Percentiles rank a stretch among this genome's conserved stretches.
phyloP scores from a whole-genome alignment of 805 yeast species.

The Metschnikowia noctiluminum region DNA sequence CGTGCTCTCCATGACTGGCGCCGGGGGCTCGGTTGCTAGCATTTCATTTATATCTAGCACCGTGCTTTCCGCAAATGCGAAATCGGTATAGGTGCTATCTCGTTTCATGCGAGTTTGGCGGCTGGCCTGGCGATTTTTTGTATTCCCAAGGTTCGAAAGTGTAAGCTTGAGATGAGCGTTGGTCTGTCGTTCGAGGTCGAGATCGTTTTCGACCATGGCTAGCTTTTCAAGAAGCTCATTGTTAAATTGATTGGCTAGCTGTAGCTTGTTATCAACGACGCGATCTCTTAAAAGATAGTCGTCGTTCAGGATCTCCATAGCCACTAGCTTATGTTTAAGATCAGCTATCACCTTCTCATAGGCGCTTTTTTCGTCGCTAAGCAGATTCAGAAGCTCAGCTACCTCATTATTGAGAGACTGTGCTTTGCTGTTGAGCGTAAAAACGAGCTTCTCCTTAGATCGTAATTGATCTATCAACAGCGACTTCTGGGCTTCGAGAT shows the following conservation, averaged over 20 bases:
- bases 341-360: constrained; percentile 20
- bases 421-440: constrained; percentile 16
- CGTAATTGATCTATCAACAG: constrained; percentile 17
- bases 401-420: constrained; percentile 21
- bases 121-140: not conserved
- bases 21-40: constrained; percentile 18
- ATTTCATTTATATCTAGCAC: constrained; percentile 18
- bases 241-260: constrained; percentile 34
- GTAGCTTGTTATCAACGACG: constrained; percentile 30
- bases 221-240: constrained; percentile 41
- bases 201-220: constrained; percentile 42
- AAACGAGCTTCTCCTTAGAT: constrained; percentile 19
- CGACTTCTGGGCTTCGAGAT: constrained; percentile 26
- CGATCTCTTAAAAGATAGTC: constrained; percentile 39
- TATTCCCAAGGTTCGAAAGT: constrained; percentile 14
- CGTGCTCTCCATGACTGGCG: not conserved
- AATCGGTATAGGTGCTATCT: constrained; percentile 12
- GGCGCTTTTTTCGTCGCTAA: constrained; percentile 11
- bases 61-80: constrained; percentile 17
- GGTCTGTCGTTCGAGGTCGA: constrained; percentile 17
- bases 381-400: constrained; percentile 14
- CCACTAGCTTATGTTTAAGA: constrained; percentile 32
- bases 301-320: constrained; percentile 43
- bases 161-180: constrained; percentile 15
- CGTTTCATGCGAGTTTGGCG: constrained; percentile 8